Evolutionary conservation across 768 basidiomycete species (phyloP).

Genomic region (Coprinopsis strossmayeri): DNA sequence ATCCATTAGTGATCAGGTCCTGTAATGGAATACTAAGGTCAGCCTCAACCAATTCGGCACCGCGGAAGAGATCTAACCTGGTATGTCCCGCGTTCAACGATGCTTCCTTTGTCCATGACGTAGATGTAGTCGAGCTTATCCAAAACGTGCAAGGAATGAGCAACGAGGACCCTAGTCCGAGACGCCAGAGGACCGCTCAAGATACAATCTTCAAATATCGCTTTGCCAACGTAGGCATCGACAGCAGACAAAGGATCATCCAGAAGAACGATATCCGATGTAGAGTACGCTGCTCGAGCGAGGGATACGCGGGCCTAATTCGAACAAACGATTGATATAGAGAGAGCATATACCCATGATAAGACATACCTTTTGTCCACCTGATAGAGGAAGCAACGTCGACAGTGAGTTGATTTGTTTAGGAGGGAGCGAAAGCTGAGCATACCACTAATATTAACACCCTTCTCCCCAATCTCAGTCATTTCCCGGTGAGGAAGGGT

Average conservation of each 20-base stretch:
- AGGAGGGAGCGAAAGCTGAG: no score
- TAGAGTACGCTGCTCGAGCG: conserved; percentile 72
- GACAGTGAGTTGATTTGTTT: not conserved
- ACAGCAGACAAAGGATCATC: conserved; percentile 82
- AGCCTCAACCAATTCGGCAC: not conserved
- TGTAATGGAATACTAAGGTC: conserved; percentile 14
- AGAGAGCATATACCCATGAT: not conserved
- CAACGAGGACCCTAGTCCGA: conserved; percentile 58
- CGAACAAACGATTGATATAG: not conserved
- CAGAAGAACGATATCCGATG: conserved; percentile 66
- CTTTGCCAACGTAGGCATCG: conserved; percentile 69
- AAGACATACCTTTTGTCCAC: not conserved
- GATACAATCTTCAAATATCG: conserved; percentile 57
- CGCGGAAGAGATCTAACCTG: conserved; percentile 24
- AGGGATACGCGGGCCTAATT: conserved; percentile 63
- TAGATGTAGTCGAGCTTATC: conserved; percentile 59
- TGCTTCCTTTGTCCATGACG: conserved; percentile 50
- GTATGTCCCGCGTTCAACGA: conserved; percentile 61
- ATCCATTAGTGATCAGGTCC: conserved; percentile 38
- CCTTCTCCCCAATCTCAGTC: conserved; percentile 75
- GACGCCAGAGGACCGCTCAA: conserved; percentile 43
- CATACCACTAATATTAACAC: conserved; percentile 58
- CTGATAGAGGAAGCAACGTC: not conserved
- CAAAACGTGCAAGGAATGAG: conserved; percentile 51
- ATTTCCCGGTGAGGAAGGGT: conserved; percentile 64